Evolutionary conservation across 192 early-diverging fungal genomes (phyloP).

Genomic region (Rhizophagus sp.): DNA sequence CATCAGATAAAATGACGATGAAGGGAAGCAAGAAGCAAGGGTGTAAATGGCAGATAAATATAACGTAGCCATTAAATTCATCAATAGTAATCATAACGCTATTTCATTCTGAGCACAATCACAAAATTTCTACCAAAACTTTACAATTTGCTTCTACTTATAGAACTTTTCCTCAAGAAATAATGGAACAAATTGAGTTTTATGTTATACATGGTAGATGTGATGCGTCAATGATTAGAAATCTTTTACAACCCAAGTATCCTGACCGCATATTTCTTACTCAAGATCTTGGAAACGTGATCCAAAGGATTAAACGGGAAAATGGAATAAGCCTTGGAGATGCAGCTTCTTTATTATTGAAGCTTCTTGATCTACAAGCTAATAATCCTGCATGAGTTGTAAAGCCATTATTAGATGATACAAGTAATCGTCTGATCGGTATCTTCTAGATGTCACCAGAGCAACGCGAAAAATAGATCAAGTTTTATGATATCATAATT

Average conservation of each 20-base stretch:
- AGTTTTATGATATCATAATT: too few relatives aligned
- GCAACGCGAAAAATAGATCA: too few relatives aligned
- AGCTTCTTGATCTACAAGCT: background rate
- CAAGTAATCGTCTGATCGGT: too few relatives aligned
- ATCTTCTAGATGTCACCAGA: too few relatives aligned
- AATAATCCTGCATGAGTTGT: background rate
- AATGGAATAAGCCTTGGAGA: background rate
- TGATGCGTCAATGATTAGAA: background rate
- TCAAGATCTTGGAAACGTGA: background rate
- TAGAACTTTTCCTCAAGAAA: background rate
- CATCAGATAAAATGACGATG: too few relatives aligned
- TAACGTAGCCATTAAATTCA: too few relatives aligned
- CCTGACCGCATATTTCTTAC: background rate
- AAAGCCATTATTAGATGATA: background rate
- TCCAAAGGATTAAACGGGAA: background rate
- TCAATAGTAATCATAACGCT: too few relatives aligned
- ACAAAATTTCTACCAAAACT: too few relatives aligned
- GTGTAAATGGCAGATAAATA: too few relatives aligned
- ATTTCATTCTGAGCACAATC: too few relatives aligned
- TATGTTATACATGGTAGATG: constrained; percentile 1
- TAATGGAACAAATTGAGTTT: background rate
- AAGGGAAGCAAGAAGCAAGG: too few relatives aligned
- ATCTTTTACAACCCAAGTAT: background rate
- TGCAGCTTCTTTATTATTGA: background rate
- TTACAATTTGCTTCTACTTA: background rate